Conservation (phyloP, 1,139 yeast genomes). For the Wickerhamomyces sp. region DNA sequence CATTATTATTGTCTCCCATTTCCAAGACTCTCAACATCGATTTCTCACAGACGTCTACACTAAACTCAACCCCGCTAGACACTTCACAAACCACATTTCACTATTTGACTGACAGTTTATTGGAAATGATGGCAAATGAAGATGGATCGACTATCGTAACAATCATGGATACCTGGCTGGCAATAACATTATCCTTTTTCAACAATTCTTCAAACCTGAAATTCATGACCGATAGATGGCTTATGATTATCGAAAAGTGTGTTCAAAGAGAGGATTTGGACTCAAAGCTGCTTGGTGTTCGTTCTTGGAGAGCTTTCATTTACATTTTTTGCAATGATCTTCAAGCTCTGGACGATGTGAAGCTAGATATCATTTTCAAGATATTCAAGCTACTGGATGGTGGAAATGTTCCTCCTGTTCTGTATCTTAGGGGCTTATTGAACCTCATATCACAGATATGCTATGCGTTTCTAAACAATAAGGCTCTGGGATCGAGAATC, state of each 20-base stretch:
- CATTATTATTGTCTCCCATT: constrained; percentile 8
- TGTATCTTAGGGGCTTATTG: background rate
- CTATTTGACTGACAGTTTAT: constrained; percentile 8
- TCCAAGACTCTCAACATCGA: constrained; percentile 5
- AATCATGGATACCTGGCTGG: constrained; percentile 18
- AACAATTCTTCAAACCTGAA: constrained; percentile 4
- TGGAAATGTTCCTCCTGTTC: background rate
- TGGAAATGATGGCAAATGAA: constrained; percentile 2
- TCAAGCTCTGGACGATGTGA: background rate
- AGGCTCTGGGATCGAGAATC: background rate
- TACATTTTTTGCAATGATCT: background rate
- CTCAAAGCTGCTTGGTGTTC: constrained; percentile 1
- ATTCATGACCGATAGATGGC: constrained; percentile 1
- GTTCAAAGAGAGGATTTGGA: background rate
- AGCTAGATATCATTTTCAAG: background rate
- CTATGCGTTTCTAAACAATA: constrained; percentile 12
- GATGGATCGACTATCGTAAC: constrained; percentile 1
- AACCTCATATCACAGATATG: constrained; percentile 4
- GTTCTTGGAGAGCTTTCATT: constrained; percentile 2
- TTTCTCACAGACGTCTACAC: constrained; percentile 1
- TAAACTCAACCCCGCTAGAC: constrained; percentile 11
- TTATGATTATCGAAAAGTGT: background rate
- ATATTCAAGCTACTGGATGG: background rate
- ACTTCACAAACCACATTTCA: constrained; percentile 4
- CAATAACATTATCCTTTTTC: constrained; percentile 12